phyloP scores from a whole-genome alignment of 2,329 filamentous ascomycete species.

The Ophiostoma sp. region DNA sequence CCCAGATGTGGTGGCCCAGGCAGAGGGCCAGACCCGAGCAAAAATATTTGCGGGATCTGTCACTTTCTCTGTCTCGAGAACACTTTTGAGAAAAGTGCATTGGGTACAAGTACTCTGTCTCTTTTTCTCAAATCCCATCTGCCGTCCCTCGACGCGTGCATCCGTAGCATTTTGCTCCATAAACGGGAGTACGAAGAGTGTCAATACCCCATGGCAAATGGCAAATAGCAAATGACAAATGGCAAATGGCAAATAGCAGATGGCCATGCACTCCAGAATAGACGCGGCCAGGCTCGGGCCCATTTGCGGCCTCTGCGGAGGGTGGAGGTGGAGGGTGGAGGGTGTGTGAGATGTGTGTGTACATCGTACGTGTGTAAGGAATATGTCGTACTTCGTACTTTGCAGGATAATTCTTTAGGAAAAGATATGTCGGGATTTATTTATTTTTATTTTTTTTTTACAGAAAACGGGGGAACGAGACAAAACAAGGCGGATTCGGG shows the following conservation, averaged over 20 bases:
- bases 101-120: not conserved
- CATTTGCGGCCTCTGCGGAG: constrained; percentile 8
- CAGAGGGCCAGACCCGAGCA: not conserved
- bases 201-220: not conserved
- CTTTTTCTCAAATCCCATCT: not conserved
- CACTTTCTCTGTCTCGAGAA: not conserved
- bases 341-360: not conserved
- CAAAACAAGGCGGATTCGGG: constrained; percentile 12
- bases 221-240: not conserved
- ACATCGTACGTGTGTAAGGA: not conserved
- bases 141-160: constrained; percentile 9
- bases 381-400: not conserved
- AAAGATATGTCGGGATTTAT: not conserved
- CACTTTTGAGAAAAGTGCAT: not conserved
- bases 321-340: not conserved
- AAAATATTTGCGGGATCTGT: not conserved
- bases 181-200: constrained; percentile 3
- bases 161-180: constrained; percentile 18
- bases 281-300: constrained; percentile 7
- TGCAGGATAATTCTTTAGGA: not conserved
- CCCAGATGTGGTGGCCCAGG: not conserved
- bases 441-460: no score
- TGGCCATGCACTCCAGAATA: constrained; percentile 17
- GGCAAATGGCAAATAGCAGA: not conserved
- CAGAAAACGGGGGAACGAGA: not conserved